Percentiles rank a stretch among this genome's conserved stretches.
Conservation (phyloP, 768 basidiomycete genomes). For the Mycena indigotica region DNA sequence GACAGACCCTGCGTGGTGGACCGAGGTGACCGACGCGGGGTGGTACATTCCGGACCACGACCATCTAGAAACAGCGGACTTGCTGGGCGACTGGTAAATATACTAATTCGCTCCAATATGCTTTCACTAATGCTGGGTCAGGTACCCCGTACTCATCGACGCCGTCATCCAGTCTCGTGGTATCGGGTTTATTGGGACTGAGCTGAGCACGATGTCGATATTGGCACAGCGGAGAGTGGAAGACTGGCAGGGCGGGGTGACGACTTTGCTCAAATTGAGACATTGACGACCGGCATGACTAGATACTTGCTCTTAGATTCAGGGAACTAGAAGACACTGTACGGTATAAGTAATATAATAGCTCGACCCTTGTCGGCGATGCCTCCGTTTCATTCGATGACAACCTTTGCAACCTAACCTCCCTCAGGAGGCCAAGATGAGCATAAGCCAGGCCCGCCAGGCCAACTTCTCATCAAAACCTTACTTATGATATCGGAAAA, state of each 20-base stretch:
- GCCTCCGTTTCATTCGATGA: no score
- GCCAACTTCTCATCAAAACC: no score
- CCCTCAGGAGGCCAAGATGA: no score
- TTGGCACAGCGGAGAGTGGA: constrained; percentile 45
- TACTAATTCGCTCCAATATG: neutral
- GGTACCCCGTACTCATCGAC: constrained; percentile 42
- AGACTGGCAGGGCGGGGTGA: constrained; percentile 45
- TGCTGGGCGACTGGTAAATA: constrained; percentile 35
- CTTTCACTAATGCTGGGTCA: neutral
- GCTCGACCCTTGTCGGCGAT: no score
- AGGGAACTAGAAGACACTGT: neutral
- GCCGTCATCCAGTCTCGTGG: constrained; percentile 50
- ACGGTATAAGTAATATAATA: neutral
- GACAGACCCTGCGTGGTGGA: constrained; percentile 18
- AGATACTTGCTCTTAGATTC: neutral
- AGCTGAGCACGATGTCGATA: constrained; percentile 47
- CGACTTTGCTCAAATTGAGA: neutral
- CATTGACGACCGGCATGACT: neutral
- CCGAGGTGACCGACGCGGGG: constrained; percentile 24
- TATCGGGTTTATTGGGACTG: constrained; percentile 51
- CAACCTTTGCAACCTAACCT: no score
- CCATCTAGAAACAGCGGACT: constrained; percentile 26
- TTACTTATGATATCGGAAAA: no score
- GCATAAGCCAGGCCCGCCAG: no score
- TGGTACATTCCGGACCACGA: constrained; percentile 37